Conservation (phyloP, 345 rosid species). For the Lepidium africanum region DNA sequence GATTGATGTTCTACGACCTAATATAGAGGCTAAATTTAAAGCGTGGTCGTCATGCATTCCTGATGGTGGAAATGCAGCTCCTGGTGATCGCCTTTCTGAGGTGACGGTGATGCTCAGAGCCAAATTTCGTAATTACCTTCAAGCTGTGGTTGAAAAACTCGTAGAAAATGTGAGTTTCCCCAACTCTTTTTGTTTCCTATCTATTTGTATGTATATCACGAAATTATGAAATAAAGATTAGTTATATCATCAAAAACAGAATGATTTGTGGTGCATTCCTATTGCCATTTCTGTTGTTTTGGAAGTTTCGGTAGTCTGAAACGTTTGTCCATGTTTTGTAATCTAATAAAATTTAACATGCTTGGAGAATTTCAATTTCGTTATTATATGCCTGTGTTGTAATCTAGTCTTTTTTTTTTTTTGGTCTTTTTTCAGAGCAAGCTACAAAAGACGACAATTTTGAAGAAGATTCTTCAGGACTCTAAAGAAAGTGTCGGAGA, state of each 20-base stretch:
- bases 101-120: slow-evolving; percentile 94
- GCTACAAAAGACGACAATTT: slow-evolving; percentile 64
- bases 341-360: neutral
- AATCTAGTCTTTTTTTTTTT: neutral
- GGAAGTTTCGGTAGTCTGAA: neutral
- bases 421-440: slow-evolving; percentile 69
- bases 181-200: neutral
- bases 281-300: neutral
- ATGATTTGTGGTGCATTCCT: neutral
- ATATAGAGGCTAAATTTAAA: slow-evolving; percentile 72
- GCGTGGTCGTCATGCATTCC: slow-evolving; percentile 96
- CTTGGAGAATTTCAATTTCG: neutral
- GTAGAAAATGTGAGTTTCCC: slow-evolving; percentile 73
- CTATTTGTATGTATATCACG: neutral
- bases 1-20: slow-evolving; percentile 81
- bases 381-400: neutral
- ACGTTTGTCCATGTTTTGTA: neutral
- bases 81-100: slow-evolving; percentile 89
- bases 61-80: slow-evolving; percentile 65
- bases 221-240: neutral
- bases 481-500: slow-evolving; percentile 81
- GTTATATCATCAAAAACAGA: neutral
- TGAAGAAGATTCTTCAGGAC: slow-evolving; percentile 92
- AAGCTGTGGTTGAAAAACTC: slow-evolving; percentile 88
- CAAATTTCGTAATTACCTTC: slow-evolving; percentile 78